Evolutionary conservation across 192 early-diverging fungal species (phyloP).

Genomic region (Endogone sp.): DNA sequence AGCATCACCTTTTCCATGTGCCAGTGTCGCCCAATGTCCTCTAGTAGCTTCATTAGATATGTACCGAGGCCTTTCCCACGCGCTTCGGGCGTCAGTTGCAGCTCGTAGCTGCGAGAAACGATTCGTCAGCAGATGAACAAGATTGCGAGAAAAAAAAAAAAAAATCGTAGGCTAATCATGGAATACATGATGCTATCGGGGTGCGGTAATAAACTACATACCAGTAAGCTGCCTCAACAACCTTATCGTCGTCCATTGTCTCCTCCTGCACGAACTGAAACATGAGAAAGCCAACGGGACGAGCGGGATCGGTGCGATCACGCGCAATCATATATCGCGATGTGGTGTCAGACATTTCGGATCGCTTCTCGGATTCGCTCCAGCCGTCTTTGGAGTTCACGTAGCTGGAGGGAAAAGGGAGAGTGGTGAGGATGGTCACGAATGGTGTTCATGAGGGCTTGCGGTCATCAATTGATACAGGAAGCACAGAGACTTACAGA

Average conservation of each 20-base stretch:
- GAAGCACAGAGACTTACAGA: slow-evolving; percentile 37
- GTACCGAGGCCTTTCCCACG: slow-evolving; percentile 52
- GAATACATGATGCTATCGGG: background rate
- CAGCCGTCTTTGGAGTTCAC: slow-evolving; percentile 63
- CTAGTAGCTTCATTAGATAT: slow-evolving; percentile 48
- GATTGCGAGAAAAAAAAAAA: background rate
- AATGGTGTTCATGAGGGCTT: background rate
- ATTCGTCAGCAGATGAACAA: background rate
- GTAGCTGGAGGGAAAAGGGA: slow-evolving; percentile 35
- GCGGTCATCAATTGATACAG: background rate
- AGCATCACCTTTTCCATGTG: slow-evolving; percentile 63
- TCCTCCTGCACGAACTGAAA: slow-evolving; percentile 66
- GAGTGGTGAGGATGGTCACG: background rate
- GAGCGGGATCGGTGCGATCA: slow-evolving; percentile 19
- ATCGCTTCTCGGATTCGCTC: slow-evolving; percentile 48
- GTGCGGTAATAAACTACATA: slow-evolving; percentile 22
- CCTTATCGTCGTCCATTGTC: slow-evolving; percentile 47
- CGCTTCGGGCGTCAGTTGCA: slow-evolving; percentile 45
- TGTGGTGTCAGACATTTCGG: slow-evolving; percentile 50
- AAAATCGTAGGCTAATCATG: background rate
- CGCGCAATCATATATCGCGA: slow-evolving; percentile 55
- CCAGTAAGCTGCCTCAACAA: slow-evolving; percentile 61
- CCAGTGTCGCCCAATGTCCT: slow-evolving; percentile 44
- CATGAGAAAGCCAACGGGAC: slow-evolving; percentile 49
- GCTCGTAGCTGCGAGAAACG: slow-evolving; percentile 52